Percentiles rank a stretch among this genome's conserved stretches.
These are phyloP conservation scores for Botryotinia convoluta DNA, from an alignment of 2,329 filamentous ascomycete species.

Conservation along the genomic window DNA sequence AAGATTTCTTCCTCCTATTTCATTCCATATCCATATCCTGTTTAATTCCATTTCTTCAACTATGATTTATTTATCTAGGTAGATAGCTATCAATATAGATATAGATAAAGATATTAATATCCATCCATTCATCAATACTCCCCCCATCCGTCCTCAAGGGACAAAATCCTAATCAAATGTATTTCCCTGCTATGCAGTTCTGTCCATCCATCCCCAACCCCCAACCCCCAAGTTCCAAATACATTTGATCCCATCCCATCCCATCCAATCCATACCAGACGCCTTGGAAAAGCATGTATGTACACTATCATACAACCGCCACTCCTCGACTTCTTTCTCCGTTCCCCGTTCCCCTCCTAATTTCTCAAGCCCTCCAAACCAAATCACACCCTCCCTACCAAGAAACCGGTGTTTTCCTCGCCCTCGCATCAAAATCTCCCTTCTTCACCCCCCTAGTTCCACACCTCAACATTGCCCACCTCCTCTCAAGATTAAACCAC, in stretches of 20 bases:
- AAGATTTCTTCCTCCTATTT: neutral
- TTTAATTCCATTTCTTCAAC: neutral
- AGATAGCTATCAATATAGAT: neutral
- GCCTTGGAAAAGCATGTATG: neutral
- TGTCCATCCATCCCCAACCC: neutral
- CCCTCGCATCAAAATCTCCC: constrained; percentile 31
- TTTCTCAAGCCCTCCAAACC: neutral
- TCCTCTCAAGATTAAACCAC: constrained; percentile 35
- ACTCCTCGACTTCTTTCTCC: neutral
- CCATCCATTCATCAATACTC: neutral
- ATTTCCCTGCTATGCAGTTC: neutral
- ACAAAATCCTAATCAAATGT: neutral
- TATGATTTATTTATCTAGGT: neutral
- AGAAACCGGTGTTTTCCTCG: constrained; percentile 27
- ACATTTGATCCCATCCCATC: neutral
- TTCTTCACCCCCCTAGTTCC: constrained; percentile 34
- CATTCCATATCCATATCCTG: no score
- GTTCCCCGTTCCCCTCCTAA: neutral
- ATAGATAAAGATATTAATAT: neutral
- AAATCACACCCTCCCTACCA: constrained; percentile 23
- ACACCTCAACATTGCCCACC: constrained; percentile 34
- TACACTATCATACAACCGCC: constrained; percentile 1
- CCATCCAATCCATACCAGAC: neutral
- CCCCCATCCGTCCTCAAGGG: neutral
- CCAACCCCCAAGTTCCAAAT: neutral